These are phyloP conservation scores for Brachypodium distachyon DNA, from an alignment of 202 grass and related monocot species.

Conservation along the genomic window DNA sequence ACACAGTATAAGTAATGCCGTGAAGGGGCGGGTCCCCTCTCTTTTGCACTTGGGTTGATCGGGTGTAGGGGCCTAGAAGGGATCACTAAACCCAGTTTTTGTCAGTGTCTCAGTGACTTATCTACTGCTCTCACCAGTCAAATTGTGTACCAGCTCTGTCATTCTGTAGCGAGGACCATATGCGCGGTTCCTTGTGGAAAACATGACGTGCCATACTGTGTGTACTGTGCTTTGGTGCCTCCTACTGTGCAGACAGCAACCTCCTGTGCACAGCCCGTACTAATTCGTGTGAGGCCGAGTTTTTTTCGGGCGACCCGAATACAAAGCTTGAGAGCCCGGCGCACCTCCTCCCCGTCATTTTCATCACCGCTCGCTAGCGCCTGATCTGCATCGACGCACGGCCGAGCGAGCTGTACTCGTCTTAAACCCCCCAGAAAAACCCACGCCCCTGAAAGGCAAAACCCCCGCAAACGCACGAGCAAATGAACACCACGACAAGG, in stretches of 20 bases:
- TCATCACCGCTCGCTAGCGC: neutral
- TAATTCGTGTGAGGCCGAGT: neutral
- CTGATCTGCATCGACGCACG: neutral
- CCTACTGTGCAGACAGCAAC: neutral
- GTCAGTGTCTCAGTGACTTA: neutral
- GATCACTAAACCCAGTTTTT: neutral
- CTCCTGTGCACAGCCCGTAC: neutral
- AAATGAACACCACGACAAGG: neutral
- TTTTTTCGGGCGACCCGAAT: neutral
- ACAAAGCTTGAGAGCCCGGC: neutral
- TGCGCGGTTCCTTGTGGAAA: neutral
- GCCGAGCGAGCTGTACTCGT: neutral
- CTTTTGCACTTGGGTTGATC: neutral
- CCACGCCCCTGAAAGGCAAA: neutral
- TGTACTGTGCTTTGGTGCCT: neutral
- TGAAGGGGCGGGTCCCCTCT: neutral
- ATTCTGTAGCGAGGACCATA: neutral
- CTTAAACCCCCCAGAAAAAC: constrained; percentile 12
- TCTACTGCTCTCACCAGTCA: neutral
- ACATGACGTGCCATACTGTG: neutral
- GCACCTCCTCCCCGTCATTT: neutral
- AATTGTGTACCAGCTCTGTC: neutral
- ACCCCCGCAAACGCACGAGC: neutral
- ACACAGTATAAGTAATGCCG: neutral
- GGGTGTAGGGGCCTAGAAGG: neutral